Conservation (phyloP, 1,139 yeast species). For the Candida sp. region DNA sequence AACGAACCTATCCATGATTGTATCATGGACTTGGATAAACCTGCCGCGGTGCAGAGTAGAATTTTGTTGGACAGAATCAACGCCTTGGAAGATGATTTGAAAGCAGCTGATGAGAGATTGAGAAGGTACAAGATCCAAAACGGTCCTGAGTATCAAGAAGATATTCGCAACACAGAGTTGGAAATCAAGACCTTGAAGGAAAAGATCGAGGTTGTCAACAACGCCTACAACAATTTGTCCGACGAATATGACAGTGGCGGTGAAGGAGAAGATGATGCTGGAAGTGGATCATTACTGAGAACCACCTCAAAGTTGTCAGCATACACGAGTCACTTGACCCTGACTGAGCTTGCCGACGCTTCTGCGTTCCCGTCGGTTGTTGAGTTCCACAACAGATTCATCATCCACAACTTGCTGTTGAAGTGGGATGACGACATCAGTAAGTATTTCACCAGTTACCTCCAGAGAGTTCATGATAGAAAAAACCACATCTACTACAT, state of each 20-base stretch:
- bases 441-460: conserved; percentile 63
- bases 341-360: conserved; percentile 24
- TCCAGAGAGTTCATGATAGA: conserved; percentile 62
- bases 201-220: conserved; percentile 25
- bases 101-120: conserved; percentile 34
- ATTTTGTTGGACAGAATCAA: conserved; percentile 44
- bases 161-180: conserved; percentile 27
- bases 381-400: conserved; percentile 74
- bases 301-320: conserved; percentile 23
- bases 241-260: conserved; percentile 12
- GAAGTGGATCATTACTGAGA: conserved; percentile 8
- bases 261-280: conserved; percentile 16
- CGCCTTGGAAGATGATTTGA: conserved; percentile 50
- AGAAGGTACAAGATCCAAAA: conserved; percentile 20
- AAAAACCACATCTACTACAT: conserved; percentile 62
- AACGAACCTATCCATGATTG: conserved; percentile 71
- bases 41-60: conserved; percentile 55
- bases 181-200: conserved; percentile 33
- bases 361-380: conserved; percentile 20
- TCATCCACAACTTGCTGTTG: conserved; percentile 75
- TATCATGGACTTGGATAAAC: conserved; percentile 57
- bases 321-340: conserved; percentile 29
- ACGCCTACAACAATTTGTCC: conserved; percentile 22
- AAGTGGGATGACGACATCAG: conserved; percentile 80
- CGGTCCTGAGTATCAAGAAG: conserved; percentile 18